phyloP scores from a whole-genome alignment of 164 flowering plant genomes.

The Amborella trichopoda region DNA sequence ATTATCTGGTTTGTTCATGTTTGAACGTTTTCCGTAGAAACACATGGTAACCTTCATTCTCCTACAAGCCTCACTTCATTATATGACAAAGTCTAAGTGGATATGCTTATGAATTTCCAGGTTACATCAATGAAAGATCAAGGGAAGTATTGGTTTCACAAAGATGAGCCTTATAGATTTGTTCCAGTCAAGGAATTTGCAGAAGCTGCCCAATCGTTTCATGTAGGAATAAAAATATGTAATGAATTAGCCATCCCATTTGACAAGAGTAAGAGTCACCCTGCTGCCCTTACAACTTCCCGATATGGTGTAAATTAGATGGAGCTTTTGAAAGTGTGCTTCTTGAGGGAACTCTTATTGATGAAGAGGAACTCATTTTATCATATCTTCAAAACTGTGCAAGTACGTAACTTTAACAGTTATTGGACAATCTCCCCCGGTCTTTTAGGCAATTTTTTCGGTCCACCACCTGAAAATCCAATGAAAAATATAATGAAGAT shows the following conservation, averaged over 20 bases:
- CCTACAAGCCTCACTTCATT: too few species aligned
- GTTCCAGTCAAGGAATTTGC: constrained; percentile 19
- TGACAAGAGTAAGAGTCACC: constrained; percentile 38
- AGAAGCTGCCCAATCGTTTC: constrained; percentile 22
- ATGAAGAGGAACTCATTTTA: constrained; percentile 53
- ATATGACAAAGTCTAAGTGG: too few species aligned
- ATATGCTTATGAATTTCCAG: constrained; percentile 4
- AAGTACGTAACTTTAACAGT: constrained; percentile 13
- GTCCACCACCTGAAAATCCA: too few species aligned
- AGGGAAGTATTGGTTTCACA: constrained; percentile 18
- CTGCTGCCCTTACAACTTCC: constrained; percentile 36
- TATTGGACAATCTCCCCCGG: background rate
- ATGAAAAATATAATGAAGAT: too few species aligned
- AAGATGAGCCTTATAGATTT: constrained; percentile 15
- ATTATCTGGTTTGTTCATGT: too few species aligned
- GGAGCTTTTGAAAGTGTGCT: constrained; percentile 35
- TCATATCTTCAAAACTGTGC: constrained; percentile 34
- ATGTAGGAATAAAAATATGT: constrained; percentile 14
- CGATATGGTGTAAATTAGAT: constrained; percentile 30
- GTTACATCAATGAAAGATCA: constrained; percentile 29
- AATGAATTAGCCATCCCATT: constrained; percentile 20
- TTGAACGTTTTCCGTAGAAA: too few species aligned
- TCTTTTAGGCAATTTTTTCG: background rate
- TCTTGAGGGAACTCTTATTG: constrained; percentile 30
- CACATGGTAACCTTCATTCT: too few species aligned